A percentile compares a stretch with the other conserved stretches of the same genome.
Conservation (phyloP, 257 asterid species). For the Asclepias syriaca region DNA sequence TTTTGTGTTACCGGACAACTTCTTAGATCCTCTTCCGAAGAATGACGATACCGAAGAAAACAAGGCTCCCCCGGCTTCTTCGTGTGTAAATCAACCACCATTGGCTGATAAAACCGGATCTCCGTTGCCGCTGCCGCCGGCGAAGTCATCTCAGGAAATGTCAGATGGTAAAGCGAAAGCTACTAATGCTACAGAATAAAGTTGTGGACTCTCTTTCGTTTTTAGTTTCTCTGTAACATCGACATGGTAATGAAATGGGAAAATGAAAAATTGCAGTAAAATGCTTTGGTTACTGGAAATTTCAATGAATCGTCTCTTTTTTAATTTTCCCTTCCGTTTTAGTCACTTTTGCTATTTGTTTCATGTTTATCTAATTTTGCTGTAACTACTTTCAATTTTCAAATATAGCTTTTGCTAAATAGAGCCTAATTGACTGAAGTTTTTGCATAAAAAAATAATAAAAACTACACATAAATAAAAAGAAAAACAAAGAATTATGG, state of each 20-base stretch:
- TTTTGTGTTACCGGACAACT: slow-evolving; percentile 54
- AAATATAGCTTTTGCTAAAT: background rate
- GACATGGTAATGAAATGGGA: background rate
- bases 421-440: background rate
- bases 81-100: slow-evolving; percentile 28
- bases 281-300: background rate
- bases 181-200: slow-evolving; percentile 10
- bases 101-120: slow-evolving; percentile 22
- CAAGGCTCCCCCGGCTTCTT: slow-evolving; percentile 18
- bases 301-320: background rate
- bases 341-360: background rate
- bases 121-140: slow-evolving; percentile 47
- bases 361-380: background rate
- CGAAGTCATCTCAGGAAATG: slow-evolving; percentile 40
- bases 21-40: slow-evolving; percentile 42
- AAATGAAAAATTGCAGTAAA: background rate
- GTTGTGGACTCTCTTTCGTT: background rate
- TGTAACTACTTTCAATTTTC: background rate
- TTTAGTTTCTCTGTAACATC: background rate
- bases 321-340: background rate
- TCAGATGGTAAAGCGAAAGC: slow-evolving; percentile 21
- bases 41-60: slow-evolving; percentile 18
- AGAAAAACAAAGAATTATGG: background rate
- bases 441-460: background rate
- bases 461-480: background rate